Evolutionary conservation across 208 protist species (phyloP).

Genomic region (Hexamita inflata): DNA sequence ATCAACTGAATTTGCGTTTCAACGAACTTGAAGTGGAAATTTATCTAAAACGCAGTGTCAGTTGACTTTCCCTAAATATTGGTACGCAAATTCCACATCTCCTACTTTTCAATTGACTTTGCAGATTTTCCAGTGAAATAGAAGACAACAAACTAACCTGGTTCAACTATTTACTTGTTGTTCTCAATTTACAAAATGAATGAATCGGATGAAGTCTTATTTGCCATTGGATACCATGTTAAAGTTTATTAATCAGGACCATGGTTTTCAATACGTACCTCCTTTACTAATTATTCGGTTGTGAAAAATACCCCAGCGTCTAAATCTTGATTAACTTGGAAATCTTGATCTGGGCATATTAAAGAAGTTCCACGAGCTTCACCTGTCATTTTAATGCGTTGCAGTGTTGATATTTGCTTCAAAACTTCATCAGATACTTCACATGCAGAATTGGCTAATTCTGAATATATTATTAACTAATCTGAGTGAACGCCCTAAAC

Average conservation of each 20-base stretch:
- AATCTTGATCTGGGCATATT: conserved; percentile 16
- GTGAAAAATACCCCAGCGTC: neutral
- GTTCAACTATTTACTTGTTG: neutral
- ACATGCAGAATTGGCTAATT: neutral
- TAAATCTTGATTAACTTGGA: neutral
- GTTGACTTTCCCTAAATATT: conserved; percentile 8
- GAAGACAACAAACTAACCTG: neutral
- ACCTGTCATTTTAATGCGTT: neutral
- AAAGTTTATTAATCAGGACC: neutral
- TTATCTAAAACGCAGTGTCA: conserved; percentile 6
- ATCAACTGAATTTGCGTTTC: neutral
- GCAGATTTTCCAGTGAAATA: neutral
- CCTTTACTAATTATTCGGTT: neutral
- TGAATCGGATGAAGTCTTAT: neutral
- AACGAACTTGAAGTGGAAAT: neutral
- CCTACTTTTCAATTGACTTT: neutral
- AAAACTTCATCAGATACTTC: neutral
- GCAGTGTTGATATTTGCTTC: neutral
- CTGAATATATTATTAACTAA: neutral
- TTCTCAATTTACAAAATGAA: neutral
- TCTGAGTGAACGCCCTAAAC: neutral
- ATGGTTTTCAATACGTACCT: neutral
- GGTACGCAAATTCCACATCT: neutral
- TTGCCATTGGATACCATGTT: conserved; percentile 1
- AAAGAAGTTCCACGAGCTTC: neutral